Evolutionary conservation across 1,284 basidiomycete genomes (phyloP).

Genomic region (Leccinum variabile): DNA sequence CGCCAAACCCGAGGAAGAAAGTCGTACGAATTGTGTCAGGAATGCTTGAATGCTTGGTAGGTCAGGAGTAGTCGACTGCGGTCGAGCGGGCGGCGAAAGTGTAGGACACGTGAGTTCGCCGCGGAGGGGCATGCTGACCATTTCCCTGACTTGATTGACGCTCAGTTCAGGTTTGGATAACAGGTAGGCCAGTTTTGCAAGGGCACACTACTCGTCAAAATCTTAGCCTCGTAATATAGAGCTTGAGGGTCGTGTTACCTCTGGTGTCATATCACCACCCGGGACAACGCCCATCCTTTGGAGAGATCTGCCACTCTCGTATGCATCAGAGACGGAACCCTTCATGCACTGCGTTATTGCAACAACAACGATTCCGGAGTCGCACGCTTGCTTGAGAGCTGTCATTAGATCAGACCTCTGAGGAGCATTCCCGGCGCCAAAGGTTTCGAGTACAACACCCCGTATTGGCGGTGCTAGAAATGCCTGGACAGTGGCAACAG

Average conservation of each 20-base stretch:
- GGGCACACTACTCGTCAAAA: conserved; percentile 61
- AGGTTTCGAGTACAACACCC: conserved; percentile 86
- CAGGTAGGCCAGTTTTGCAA: conserved; percentile 87
- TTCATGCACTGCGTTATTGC: conserved; percentile 90
- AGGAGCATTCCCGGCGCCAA: conserved; percentile 86
- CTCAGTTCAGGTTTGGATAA: conserved; percentile 82
- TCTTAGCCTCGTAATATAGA: conserved; percentile 7
- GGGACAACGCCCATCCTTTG: conserved; percentile 73
- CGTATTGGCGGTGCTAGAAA: conserved; percentile 72
- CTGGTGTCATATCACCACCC: conserved; percentile 91
- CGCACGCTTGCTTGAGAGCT: conserved; percentile 76
- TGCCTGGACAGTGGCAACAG: conserved; percentile 65
- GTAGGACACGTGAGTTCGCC: conserved; percentile 77
- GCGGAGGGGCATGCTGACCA: conserved; percentile 80
- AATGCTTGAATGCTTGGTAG: conserved; percentile 62
- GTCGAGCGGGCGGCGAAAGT: conserved; percentile 41
- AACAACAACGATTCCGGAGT: conserved; percentile 83
- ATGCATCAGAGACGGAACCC: conserved; percentile 77
- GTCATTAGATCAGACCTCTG: conserved; percentile 67
- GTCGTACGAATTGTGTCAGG: conserved; percentile 64
- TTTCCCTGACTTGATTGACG: conserved; percentile 63
- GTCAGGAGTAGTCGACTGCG: conserved; percentile 48
- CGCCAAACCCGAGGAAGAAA: conserved; percentile 46
- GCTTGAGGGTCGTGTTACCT: conserved; percentile 49
- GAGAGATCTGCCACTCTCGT: conserved; percentile 80